Conservation (phyloP, 2,329 filamentous ascomycete species). For the Verticillium zaregamsianum region DNA sequence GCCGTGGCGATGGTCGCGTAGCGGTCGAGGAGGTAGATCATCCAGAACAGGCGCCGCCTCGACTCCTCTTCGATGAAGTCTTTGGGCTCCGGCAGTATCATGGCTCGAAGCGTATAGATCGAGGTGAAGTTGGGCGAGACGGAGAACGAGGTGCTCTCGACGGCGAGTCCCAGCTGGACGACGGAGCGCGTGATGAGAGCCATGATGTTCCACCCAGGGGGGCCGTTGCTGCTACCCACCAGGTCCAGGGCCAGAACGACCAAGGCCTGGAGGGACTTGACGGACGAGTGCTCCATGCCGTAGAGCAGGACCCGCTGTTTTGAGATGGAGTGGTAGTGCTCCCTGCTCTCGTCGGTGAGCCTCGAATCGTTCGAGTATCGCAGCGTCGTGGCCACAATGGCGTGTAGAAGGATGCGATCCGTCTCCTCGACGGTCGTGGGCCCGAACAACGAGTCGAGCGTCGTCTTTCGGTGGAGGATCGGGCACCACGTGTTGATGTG, state of each 20-base stretch:
- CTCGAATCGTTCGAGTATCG: conserved; percentile 76
- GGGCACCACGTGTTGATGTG: conserved; percentile 84
- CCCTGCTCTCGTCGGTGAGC: conserved; percentile 67
- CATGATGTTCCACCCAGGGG: conserved; percentile 87
- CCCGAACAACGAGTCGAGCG: conserved; percentile 77
- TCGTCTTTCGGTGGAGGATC: conserved; percentile 81
- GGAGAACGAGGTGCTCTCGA: conserved; percentile 75
- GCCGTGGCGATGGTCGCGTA: conserved; percentile 89
- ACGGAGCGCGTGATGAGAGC: conserved; percentile 85
- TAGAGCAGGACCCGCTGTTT: conserved; percentile 86
- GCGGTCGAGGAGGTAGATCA: conserved; percentile 85
- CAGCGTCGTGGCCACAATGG: conserved; percentile 84
- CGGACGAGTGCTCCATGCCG: conserved; percentile 83
- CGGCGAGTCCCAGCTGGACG: conserved; percentile 80
- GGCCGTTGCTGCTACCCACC: conserved; percentile 82
- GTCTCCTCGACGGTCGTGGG: conserved; percentile 72
- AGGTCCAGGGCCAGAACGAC: conserved; percentile 84
- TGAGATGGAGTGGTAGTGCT: conserved; percentile 72
- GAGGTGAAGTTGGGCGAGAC: conserved; percentile 77
- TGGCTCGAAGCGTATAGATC: conserved; percentile 83
- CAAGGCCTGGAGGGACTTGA: conserved; percentile 81
- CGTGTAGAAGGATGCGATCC: conserved; percentile 77
- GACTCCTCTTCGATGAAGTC: conserved; percentile 91
- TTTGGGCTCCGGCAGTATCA: conserved; percentile 75
- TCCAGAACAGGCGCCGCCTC: conserved; percentile 83